Evolutionary conservation across 2,329 filamentous ascomycete genomes (phyloP), one percentile per base, ranked within the genome.

Genomic region (Tolypocladium guangdongense): DNA sequence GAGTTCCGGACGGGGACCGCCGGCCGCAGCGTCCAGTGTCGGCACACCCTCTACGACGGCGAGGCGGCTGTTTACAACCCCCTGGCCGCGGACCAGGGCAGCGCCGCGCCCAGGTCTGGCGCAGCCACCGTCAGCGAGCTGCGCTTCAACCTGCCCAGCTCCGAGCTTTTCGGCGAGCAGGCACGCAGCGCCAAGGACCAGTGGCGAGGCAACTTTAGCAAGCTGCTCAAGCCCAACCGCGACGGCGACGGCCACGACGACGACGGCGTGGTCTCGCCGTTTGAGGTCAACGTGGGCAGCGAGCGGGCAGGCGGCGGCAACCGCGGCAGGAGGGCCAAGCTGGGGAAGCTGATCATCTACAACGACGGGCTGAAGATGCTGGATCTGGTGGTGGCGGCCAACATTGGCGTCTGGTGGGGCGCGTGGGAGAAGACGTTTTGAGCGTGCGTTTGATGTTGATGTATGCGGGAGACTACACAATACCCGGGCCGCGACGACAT

Each of bases 301-400:
- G 92, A 97, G 68, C 82, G 80, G 53, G 91, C 91, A 0, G 92
- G 92, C 1, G 92, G 92, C 24, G 92, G 92, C 0, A 86, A 88
- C 64, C 80, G 86, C 46, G 92, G 92, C 0, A 90, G 88, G 67
- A 82, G 88, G 63, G 91, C 90, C 4, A 99, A 99, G 73, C 74
- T 99, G 61, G 93, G 92, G 0, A 99, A 97, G 70, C 73, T 99
- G 51, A 90, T 97, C 51, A 79, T 99, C 38, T 82, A 90, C 61
- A 84, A 92, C 53, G 91, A 95, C 63, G 93, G 93, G 0, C 72
- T 95, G 59, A 95, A 95, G 74, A 97, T 99, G 92, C 70, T 97
- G 62, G 93, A 99, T 74, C 69, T 99, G 55, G 76, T 95, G 0
- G 89, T 99, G 22, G 89, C 92, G 4, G 87, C 90, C 12, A 96